These are phyloP conservation scores for Bryoerythrophyllum caledonicum DNA, from an alignment of 225 moss, liverwort and hornwort species.

Conservation along the genomic window DNA sequence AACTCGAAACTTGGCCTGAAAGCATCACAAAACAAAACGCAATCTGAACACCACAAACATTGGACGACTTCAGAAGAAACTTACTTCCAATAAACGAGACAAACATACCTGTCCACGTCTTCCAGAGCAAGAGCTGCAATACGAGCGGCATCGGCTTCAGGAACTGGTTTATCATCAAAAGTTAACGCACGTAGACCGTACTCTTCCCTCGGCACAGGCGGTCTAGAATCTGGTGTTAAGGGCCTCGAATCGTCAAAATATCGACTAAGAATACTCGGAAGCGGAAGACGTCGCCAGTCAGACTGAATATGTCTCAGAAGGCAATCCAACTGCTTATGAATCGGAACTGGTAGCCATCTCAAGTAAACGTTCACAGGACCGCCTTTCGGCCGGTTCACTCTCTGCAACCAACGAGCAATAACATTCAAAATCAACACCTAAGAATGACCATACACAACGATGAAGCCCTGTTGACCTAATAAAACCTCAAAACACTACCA, in stretches of 20 bases:
- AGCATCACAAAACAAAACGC: not conserved
- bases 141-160: slow-evolving; percentile 72
- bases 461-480: not conserved
- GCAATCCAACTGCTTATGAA: slow-evolving; percentile 66
- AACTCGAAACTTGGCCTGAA: not conserved
- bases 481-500: not conserved
- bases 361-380: slow-evolving; percentile 68
- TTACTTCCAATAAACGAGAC: not conserved
- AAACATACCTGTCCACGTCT: slow-evolving; percentile 61
- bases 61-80: not conserved
- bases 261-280: slow-evolving; percentile 57
- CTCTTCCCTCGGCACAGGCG: slow-evolving; percentile 42
- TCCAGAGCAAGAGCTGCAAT: slow-evolving; percentile 71
- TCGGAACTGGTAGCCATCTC: slow-evolving; percentile 84
- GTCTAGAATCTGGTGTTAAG: slow-evolving; percentile 46
- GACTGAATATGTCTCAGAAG: slow-evolving; percentile 73
- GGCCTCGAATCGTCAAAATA: slow-evolving; percentile 57
- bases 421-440: slow-evolving; percentile 14
- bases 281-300: slow-evolving; percentile 70
- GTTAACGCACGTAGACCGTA: slow-evolving; percentile 53
- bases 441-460: too few species aligned
- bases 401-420: slow-evolving; percentile 42
- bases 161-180: slow-evolving; percentile 47
- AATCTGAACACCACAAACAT: not conserved
- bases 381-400: slow-evolving; percentile 81